A percentile compares a stretch with the other conserved stretches of the same genome.
Conservation (phyloP, 106 monocot genomes). For the Hemerocallis citrina region DNA sequence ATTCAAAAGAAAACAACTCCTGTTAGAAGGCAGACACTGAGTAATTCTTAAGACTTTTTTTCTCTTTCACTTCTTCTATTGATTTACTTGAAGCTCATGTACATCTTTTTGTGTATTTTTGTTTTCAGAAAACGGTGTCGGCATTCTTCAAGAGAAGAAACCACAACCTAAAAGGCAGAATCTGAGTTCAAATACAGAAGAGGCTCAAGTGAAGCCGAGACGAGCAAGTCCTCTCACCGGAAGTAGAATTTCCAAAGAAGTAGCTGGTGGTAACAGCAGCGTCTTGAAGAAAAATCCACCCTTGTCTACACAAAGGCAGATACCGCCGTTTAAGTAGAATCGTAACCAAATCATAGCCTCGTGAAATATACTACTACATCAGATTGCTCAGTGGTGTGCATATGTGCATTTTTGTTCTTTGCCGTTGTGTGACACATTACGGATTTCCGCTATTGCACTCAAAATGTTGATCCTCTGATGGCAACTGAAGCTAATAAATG, state of each 20-base stretch:
- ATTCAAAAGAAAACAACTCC: slow-evolving; percentile 7
- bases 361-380: too few relatives aligned
- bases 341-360: too few relatives aligned
- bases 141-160: neutral
- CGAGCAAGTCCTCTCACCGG: neutral
- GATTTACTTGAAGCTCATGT: neutral
- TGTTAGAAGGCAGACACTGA: slow-evolving; percentile 3
- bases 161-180: neutral
- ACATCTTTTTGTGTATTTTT: neutral
- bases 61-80: neutral
- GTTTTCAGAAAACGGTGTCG: neutral
- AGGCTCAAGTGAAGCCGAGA: neutral
- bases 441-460: too few relatives aligned
- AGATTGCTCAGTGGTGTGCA: too few relatives aligned
- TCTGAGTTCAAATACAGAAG: neutral
- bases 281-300: neutral
- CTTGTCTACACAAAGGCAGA: neutral
- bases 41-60: neutral
- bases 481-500: too few relatives aligned
- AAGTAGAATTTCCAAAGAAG: neutral
- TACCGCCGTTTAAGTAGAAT: neutral
- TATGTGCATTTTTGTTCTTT: too few relatives aligned
- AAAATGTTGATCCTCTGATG: too few relatives aligned
- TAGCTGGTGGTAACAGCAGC: neutral
- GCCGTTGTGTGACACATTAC: too few relatives aligned